Conservation (phyloP, 495 filamentous ascomycete genomes). For the Neurospora sp. region DNA sequence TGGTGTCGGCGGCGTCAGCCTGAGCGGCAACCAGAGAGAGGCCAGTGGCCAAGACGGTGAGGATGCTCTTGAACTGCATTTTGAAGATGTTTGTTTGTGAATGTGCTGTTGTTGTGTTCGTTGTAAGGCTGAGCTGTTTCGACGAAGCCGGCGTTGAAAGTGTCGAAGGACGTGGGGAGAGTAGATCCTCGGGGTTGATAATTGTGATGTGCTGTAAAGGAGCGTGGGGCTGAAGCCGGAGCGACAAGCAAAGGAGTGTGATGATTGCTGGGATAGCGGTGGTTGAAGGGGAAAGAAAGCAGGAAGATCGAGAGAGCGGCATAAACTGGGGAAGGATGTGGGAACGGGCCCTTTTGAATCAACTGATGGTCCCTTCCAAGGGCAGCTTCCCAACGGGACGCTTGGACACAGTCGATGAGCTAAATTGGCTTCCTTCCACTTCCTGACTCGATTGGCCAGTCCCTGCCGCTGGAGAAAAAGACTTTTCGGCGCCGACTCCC, state of each 20-base stretch:
- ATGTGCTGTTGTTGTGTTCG: background rate
- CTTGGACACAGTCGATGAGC: background rate
- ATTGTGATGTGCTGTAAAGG: conserved; percentile 12
- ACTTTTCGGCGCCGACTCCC: background rate
- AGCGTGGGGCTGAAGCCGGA: conserved; percentile 25
- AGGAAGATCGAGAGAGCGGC: conserved; percentile 7
- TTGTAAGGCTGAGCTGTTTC: background rate
- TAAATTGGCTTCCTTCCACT: background rate
- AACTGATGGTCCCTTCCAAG: conserved; percentile 1
- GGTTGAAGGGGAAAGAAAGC: conserved; percentile 9
- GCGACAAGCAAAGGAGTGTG: conserved; percentile 23
- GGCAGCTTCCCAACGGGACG: background rate
- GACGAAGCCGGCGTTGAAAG: conserved; percentile 1
- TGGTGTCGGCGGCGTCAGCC: conserved; percentile 16
- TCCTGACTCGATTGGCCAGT: background rate
- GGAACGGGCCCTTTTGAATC: conserved; percentile 16
- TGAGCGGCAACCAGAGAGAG: conserved; percentile 18
- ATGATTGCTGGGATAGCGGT: conserved; percentile 15
- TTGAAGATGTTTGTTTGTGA: conserved; percentile 12
- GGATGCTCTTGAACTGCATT: conserved; percentile 30
- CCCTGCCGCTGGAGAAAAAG: background rate
- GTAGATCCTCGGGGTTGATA: background rate
- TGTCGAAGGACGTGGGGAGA: background rate
- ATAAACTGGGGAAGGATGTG: conserved; percentile 7
- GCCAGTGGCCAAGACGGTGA: conserved; percentile 23